These are phyloP conservation scores for Paratinospora sagittata DNA, from an alignment of 164 flowering plant species.

Conservation along the genomic window DNA sequence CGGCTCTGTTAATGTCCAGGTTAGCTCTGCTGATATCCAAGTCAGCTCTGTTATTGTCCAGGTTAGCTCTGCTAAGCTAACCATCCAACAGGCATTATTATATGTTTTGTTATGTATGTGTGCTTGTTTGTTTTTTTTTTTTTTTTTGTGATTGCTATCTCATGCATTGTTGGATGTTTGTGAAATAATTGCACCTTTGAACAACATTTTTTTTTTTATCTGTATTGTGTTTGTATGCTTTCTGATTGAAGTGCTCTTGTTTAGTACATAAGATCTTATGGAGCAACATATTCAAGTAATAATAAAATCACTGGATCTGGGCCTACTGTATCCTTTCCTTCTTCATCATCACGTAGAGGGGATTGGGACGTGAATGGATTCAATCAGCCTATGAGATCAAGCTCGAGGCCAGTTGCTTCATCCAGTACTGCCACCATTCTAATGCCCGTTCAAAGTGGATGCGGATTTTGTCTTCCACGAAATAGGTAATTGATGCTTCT, in stretches of 20 bases:
- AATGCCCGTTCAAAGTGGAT: conserved; percentile 23
- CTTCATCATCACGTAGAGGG: conserved; percentile 20
- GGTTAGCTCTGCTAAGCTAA: too few species aligned
- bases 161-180: neutral
- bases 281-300: conserved; percentile 24
- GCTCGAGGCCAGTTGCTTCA: conserved; percentile 20
- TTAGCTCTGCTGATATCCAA: too few species aligned
- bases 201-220: neutral
- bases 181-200: neutral
- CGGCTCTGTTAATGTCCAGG: too few species aligned
- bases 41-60: too few species aligned
- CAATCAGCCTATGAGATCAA: conserved; percentile 16
- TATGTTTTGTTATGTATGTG: too few species aligned
- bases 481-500: conserved; percentile 31
- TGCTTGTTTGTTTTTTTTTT: too few species aligned
- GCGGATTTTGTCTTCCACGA: conserved; percentile 47
- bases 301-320: conserved; percentile 18
- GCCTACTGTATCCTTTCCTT: conserved; percentile 15
- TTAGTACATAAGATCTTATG: conserved; percentile 31
- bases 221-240: neutral
- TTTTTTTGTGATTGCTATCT: too few species aligned
- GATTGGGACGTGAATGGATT: conserved; percentile 25
- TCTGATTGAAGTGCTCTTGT: conserved; percentile 16
- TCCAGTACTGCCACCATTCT: conserved; percentile 12
- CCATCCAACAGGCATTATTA: too few species aligned